Evolutionary conservation across 129 eudicot genomes (phyloP).

Genomic region (Oenanthe sinensis): DNA sequence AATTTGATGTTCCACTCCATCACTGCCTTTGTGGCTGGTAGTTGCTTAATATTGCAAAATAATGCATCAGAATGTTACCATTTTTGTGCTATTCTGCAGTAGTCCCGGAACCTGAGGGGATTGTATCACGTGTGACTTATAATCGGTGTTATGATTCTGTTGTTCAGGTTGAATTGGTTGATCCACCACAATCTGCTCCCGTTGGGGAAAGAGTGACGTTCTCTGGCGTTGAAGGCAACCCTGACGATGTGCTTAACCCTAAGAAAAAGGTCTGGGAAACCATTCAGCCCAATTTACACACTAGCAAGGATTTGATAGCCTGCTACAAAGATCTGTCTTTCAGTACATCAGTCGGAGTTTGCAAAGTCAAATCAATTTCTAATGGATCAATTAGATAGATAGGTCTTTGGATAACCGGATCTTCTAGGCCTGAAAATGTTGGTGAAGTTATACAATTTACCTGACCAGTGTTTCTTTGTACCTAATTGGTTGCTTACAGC

Average conservation of each 20-base stretch:
- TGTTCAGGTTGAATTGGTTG: conserved; percentile 81
- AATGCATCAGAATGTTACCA: neutral
- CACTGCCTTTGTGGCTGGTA: neutral
- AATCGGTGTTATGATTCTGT: neutral
- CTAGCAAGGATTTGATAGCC: conserved; percentile 61
- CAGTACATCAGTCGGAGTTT: conserved; percentile 83
- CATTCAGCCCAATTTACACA: conserved; percentile 59
- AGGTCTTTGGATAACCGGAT: neutral
- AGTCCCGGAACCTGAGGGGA: neutral
- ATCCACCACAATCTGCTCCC: conserved; percentile 62
- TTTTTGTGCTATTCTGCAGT: neutral
- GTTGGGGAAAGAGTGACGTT: conserved; percentile 71
- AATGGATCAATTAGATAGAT: conserved; percentile 48
- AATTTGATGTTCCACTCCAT: neutral
- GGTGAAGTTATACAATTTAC: neutral
- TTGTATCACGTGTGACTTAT: neutral
- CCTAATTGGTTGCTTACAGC: neutral
- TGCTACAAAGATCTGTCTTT: conserved; percentile 67
- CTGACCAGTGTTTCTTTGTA: neutral
- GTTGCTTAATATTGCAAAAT: neutral
- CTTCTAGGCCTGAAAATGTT: neutral
- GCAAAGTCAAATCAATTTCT: conserved; percentile 62
- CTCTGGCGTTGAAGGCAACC: conserved; percentile 54
- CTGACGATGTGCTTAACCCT: conserved; percentile 85
- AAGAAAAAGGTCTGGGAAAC: conserved; percentile 96